phyloP scores from a whole-genome alignment of 345 rosid species.

The Boechera stricta region DNA sequence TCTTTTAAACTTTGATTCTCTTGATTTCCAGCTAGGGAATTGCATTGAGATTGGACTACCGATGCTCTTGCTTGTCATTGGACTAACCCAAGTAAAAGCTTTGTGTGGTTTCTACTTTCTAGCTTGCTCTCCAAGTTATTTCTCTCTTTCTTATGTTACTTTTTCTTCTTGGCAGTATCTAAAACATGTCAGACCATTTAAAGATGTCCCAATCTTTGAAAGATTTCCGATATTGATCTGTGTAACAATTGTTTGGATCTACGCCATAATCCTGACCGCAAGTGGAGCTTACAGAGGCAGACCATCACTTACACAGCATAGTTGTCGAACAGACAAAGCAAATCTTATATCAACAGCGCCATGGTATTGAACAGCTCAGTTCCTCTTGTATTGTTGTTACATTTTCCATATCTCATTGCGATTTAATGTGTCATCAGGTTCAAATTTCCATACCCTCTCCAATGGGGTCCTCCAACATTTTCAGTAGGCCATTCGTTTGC shows the following conservation, averaged over 20 bases:
- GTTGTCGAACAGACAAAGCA: slow-evolving; percentile 85
- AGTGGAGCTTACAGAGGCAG: slow-evolving; percentile 84
- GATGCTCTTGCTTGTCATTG: slow-evolving; percentile 79
- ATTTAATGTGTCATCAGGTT: slow-evolving; percentile 59
- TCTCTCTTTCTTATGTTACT: slow-evolving; percentile 13
- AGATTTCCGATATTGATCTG: slow-evolving; percentile 81
- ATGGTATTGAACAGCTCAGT: slow-evolving; percentile 56
- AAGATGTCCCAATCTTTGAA: slow-evolving; percentile 72
- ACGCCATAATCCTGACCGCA: slow-evolving; percentile 82
- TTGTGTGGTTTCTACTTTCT: slow-evolving; percentile 12
- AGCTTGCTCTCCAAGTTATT: slow-evolving; percentile 3
- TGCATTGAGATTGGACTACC: slow-evolving; percentile 97
- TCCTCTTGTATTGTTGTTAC: background rate
- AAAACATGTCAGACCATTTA: slow-evolving; percentile 67
- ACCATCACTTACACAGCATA: slow-evolving; percentile 61
- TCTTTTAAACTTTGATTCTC: slow-evolving; percentile 8
- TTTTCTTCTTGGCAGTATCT: slow-evolving; percentile 65
- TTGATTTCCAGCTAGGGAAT: slow-evolving; percentile 69
- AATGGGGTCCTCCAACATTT: slow-evolving; percentile 99
- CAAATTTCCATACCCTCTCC: slow-evolving; percentile 93
- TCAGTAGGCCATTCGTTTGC: slow-evolving; percentile 93
- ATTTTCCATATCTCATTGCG: slow-evolving; percentile 2
- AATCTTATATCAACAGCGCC: slow-evolving; percentile 89
- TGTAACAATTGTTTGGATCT: slow-evolving; percentile 76
- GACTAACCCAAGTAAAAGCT: slow-evolving; percentile 68